Evolutionary conservation across 345 rosid genomes (phyloP).

Genomic region (Hibiscus trionum): DNA sequence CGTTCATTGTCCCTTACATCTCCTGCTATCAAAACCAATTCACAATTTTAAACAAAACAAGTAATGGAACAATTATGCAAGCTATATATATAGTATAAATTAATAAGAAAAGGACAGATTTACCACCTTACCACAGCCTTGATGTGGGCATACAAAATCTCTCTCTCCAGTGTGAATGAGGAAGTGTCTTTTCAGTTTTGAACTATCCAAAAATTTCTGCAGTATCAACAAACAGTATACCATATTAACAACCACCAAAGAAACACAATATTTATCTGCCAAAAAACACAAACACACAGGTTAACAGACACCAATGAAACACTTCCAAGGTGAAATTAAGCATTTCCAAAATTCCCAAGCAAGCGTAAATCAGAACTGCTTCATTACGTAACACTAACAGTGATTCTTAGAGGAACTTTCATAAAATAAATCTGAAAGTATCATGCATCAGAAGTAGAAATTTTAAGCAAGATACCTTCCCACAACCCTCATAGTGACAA

Average conservation of each 20-base stretch:
- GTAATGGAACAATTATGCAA: not conserved
- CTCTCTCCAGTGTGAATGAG: constrained; percentile 95
- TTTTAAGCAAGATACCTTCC: constrained; percentile 46
- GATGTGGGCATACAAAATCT: constrained; percentile 74
- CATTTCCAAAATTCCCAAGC: not conserved
- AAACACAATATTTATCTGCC: not conserved
- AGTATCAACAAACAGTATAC: constrained; percentile 17
- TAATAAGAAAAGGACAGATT: not conserved
- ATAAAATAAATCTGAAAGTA: not conserved
- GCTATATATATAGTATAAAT: not conserved
- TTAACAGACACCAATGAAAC: not conserved
- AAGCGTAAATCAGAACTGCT: not conserved
- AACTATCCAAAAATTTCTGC: constrained; percentile 98
- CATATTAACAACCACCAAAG: not conserved
- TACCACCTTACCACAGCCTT: constrained; percentile 97
- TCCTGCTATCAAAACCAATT: not conserved
- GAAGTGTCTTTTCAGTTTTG: constrained; percentile 85
- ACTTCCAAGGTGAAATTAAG: not conserved
- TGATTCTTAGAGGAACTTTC: not conserved
- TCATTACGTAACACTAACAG: not conserved
- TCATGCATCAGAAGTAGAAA: not conserved
- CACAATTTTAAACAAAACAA: not conserved
- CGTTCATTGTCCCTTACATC: no score
- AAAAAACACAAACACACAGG: not conserved
- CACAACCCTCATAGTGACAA: constrained; percentile 71